phyloP scores from a whole-genome alignment of 1,139 yeast genomes.

The Kazachstania sp. region DNA sequence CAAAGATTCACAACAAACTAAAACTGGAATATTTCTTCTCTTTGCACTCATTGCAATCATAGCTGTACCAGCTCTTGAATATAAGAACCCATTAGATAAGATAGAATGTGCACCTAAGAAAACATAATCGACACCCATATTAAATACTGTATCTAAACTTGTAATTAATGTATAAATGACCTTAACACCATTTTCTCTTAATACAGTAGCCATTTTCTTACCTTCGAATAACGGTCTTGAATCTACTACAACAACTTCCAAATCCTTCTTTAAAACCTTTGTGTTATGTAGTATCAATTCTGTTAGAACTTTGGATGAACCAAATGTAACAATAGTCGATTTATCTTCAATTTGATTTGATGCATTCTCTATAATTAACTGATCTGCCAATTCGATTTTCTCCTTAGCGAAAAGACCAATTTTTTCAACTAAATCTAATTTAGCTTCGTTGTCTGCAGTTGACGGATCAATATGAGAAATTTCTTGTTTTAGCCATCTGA shows the following conservation, averaged over 20 bases:
- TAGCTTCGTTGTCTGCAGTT: conserved; percentile 64
- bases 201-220: conserved; percentile 55
- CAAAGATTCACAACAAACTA: conserved; percentile 91
- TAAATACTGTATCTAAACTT: conserved; percentile 71
- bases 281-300: conserved; percentile 66
- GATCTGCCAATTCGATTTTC: conserved; percentile 75
- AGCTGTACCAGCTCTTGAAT: conserved; percentile 93
- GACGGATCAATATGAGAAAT: conserved; percentile 53
- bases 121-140: conserved; percentile 83
- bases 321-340: conserved; percentile 78
- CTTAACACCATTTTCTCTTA: conserved; percentile 52
- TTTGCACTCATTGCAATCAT: conserved; percentile 87
- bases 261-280: conserved; percentile 52
- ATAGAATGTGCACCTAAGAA: conserved; percentile 96
- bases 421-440: conserved; percentile 50
- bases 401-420: conserved; percentile 81
- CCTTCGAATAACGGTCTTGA: conserved; percentile 97
- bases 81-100: conserved; percentile 87
- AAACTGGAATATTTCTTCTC: conserved; percentile 81
- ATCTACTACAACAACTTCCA: conserved; percentile 81
- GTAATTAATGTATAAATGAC: conserved; percentile 71
- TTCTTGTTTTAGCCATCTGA: conserved; percentile 93
- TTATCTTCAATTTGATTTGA: conserved; percentile 68
- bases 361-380: conserved; percentile 75
- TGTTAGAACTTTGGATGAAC: conserved; percentile 76